Evolutionary conservation across 495 filamentous ascomycete genomes (phyloP), one percentile per base, ranked within the genome.

Genomic region (Penicillium atrosanguineum): DNA sequence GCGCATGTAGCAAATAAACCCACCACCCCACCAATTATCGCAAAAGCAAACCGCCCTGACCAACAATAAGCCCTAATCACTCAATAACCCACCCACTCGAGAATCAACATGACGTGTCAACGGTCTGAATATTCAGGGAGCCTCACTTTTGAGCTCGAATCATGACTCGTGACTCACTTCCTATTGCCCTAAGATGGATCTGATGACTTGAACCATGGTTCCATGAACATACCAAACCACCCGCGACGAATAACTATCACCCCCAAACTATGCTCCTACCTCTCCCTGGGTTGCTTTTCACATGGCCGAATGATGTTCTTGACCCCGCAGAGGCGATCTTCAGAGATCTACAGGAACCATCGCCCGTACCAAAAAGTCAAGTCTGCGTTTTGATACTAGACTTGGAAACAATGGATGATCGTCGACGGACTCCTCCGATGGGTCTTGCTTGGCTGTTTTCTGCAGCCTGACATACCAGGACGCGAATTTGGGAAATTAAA

Each of bases 261-360:
- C 9, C 38, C 16, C 38, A 14, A 1, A 40, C 19, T 4, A 11
- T 40, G 8, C 7, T n/a, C 38, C n/a, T 6, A 11, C 18, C 2
- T 4, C 6, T 43, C 6, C n/a, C 48, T 14, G 38, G 21, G n/a
- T 29, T 14, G 19, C 18, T 25, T n/a, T 54, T 54, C 38, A 54
- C 51, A 41, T 37, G 36, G 38, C 20, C 15, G 29, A 11, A 15
- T 36, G 15, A 26, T 16, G 36, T 29, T 28, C 36, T 25, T 12
- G 31, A 53, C 45, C 51, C 51, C 51, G 44, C 51, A 48, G 51
- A 43, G 21, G 42, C 21, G 38, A 44, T 48, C 45, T 38, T 11
- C 44, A 44, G 39, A 29, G 52, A 55, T 55, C 52, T 55, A 49
- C 46, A 49, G 52, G 52, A 34, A 55, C 40, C 39, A 55, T 55